phyloP scores from a whole-genome alignment of 805 yeast genomes.

The Pichia gijzeniarum region DNA sequence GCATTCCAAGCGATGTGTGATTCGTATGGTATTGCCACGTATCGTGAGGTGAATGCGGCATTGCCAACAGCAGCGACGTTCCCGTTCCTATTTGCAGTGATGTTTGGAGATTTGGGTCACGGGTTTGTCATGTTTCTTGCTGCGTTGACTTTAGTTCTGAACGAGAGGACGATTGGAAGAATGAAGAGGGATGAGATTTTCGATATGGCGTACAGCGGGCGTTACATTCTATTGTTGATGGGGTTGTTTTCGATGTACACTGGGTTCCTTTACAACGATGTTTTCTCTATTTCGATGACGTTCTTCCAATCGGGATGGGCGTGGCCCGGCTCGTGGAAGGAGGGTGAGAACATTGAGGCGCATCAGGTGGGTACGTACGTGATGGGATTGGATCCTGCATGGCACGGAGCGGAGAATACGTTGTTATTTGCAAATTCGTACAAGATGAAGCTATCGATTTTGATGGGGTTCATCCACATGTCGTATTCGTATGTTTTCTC shows the following conservation, averaged over 20 bases:
- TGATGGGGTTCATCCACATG: constrained; percentile 94
- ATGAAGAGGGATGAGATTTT: constrained; percentile 86
- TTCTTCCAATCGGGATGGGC: constrained; percentile 86
- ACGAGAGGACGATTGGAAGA: constrained; percentile 63
- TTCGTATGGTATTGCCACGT: constrained; percentile 90
- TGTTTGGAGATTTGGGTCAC: constrained; percentile 99
- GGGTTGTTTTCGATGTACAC: constrained; percentile 94
- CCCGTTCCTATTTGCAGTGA: constrained; percentile 97
- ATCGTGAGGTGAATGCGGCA: constrained; percentile 95
- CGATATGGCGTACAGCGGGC: constrained; percentile 92
- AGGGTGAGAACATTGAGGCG: constrained; percentile 67
- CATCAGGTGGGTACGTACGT: constrained; percentile 62
- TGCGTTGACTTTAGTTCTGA: constrained; percentile 62
- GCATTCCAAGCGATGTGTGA: constrained; percentile 94
- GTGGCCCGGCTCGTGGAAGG: constrained; percentile 74
- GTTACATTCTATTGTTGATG: constrained; percentile 88
- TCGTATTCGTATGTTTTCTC: constrained; percentile 62
- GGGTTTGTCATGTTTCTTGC: constrained; percentile 77
- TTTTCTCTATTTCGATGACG: constrained; percentile 87
- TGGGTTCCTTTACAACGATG: constrained; percentile 88
- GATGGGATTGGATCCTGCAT: constrained; percentile 85
- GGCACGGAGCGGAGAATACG: constrained; percentile 97
- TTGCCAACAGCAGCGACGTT: constrained; percentile 90
- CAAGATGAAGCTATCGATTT: constrained; percentile 92
- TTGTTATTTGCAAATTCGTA: constrained; percentile 88